Evolutionary conservation across 306 rosid species (phyloP).

Genomic region (Cicer yamashitae): DNA sequence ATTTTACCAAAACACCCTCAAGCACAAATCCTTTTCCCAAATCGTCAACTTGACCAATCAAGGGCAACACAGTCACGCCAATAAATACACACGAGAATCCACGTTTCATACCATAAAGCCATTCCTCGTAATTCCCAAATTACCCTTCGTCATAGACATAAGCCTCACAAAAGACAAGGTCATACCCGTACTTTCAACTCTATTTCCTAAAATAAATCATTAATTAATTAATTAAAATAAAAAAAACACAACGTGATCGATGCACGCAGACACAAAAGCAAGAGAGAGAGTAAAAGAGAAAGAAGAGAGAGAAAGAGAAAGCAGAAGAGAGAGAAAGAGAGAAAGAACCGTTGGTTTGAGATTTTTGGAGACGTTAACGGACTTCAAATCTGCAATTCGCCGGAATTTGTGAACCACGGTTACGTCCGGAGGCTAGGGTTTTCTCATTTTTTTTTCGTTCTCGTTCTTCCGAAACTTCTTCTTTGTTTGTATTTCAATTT

Average conservation of each 20-base stretch:
- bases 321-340: background rate
- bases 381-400: slow-evolving; percentile 74
- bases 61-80: slow-evolving; percentile 50
- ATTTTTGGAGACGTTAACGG: slow-evolving; percentile 80
- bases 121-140: background rate
- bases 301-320: background rate
- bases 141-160: background rate
- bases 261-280: slow-evolving; percentile 52
- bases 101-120: slow-evolving; percentile 52
- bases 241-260: slow-evolving; percentile 58
- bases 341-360: slow-evolving; percentile 50
- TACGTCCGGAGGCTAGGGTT: slow-evolving; percentile 73
- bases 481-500: background rate
- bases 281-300: background rate
- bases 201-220: slow-evolving; percentile 4
- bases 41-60: slow-evolving; percentile 7
- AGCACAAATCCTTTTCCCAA: too few species aligned
- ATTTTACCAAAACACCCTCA: slow-evolving; percentile 45
- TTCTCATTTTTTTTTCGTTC: background rate
- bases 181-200: background rate
- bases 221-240: slow-evolving; percentile 35
- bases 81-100: slow-evolving; percentile 46
- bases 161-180: slow-evolving; percentile 1
- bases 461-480: background rate
- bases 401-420: slow-evolving; percentile 80